Base-by-base conservation (phyloP, 371 early-diverging fungal genomes). In the Coemansia sp. region DNA sequence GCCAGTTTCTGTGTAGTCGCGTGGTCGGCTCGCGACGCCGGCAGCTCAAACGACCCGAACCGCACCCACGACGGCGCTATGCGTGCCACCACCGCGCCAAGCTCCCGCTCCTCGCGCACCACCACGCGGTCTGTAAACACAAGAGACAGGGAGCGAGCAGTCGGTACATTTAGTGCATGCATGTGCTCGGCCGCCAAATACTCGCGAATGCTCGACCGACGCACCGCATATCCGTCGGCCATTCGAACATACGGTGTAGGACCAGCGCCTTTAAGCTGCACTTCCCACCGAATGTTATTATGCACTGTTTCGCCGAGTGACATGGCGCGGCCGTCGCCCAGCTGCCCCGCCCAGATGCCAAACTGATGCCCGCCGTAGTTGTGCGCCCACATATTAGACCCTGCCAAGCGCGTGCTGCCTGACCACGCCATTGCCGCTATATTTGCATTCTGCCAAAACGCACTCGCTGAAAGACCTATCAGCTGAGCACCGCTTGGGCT, bases 351-450 rank as follows among this genome's bases (percentile, higher is more conserved):
- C 66, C 73, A 78, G 8, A 37, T 47, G 26, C 94, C 93, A 80
- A 94, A 95, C 80, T 95, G 95, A 74, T 94, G 92, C 0, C 95
- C 96, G 31, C 87, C 94, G 69, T 95, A 95, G 67, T 85, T 85
- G 21, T 89, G 85, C 2, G 95, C 84, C 92, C 93, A 95, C 0
- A 94, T 92, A 8, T 83, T 78, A 18, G 90, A 85, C 14, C 82
- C 83, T 5, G 40, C 55, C 27, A 76, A 51, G 5, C 61, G 59
- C 29, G 11, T 11, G 47, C 29, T 55, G 22, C 76, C 76, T 59
- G 72, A 67, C 68, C 67, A 67, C 45, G 64, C 66, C 5, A 42
- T 51, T 0, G 68, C 68, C 2, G 76, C 61, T 0, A 61, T 55
- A 6, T 26, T 7, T 5, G 39, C 18, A 18, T 71, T 59, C 11